Evolutionary conservation across 306 rosid species (phyloP).

Genomic region (Prunus persica): Prunus_persica_NCBIv2 NC_034009.1:8695501-8696000

Average conservation of each 20-base stretch:
- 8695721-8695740: conserved; percentile 51
- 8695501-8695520: too few species aligned
- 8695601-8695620: not conserved
- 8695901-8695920: conserved; percentile 69
- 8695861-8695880: conserved; percentile 62
- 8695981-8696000: conserved; percentile 31
- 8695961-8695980: conserved; percentile 11
- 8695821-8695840: conserved; percentile 1
- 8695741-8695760: conserved; percentile 66
- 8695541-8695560: not conserved
- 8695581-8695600: not conserved
- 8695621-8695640: not conserved
- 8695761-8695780: conserved; percentile 7
- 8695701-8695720: conserved; percentile 62
- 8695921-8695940: conserved; percentile 40
- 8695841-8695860: conserved; percentile 59
- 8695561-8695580: not conserved
- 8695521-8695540: too few species aligned
- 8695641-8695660: not conserved
- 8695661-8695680: not conserved
- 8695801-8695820: not conserved
- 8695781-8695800: not conserved
- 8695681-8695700: conserved; percentile 57
- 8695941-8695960: conserved; percentile 31
- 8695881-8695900: conserved; percentile 68